A percentile compares a stretch with the other conserved stretches of the same genome.
Evolutionary conservation across 148 eudicot species (phyloP).

Genomic region (Spergularia marina): DNA sequence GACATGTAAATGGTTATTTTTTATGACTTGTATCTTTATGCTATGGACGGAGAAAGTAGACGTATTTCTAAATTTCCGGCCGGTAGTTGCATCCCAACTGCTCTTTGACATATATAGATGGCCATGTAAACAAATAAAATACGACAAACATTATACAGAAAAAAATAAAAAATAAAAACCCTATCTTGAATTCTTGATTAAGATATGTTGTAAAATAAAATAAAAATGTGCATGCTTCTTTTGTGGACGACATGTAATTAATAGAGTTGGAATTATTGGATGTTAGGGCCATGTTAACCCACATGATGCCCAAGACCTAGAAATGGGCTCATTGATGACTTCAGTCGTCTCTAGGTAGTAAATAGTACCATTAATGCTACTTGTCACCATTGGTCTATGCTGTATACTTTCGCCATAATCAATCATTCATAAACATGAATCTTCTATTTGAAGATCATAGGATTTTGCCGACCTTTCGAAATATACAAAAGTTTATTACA

Average conservation of each 20-base stretch:
- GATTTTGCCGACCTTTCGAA: conserved; percentile 4
- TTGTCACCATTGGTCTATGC: not conserved
- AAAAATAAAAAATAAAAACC: too few relatives aligned
- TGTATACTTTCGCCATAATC: not conserved
- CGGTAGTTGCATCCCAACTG: conserved; percentile 6
- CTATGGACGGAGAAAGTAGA: not conserved
- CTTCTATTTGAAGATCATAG: conserved; percentile 1
- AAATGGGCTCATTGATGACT: conserved; percentile 4
- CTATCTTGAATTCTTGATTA: not conserved
- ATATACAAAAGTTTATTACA: not conserved
- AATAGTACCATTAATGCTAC: conserved; percentile 3
- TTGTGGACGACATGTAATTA: not conserved
- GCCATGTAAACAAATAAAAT: not conserved
- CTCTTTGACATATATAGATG: conserved; percentile 7
- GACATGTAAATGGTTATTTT: too few relatives aligned
- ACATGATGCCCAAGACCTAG: conserved; percentile 14
- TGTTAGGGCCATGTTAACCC: conserved; percentile 25
- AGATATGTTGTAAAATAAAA: not conserved
- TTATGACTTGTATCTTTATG: too few relatives aligned
- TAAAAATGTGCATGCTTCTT: not conserved
- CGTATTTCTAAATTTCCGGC: not conserved
- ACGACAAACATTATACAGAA: not conserved
- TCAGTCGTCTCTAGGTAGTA: not conserved
- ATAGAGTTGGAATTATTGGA: conserved; percentile 16
- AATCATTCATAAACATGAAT: conserved; percentile 7